Conservation (phyloP, 2,329 filamentous ascomycete genomes). For the Ophiostoma ulmi region DNA sequence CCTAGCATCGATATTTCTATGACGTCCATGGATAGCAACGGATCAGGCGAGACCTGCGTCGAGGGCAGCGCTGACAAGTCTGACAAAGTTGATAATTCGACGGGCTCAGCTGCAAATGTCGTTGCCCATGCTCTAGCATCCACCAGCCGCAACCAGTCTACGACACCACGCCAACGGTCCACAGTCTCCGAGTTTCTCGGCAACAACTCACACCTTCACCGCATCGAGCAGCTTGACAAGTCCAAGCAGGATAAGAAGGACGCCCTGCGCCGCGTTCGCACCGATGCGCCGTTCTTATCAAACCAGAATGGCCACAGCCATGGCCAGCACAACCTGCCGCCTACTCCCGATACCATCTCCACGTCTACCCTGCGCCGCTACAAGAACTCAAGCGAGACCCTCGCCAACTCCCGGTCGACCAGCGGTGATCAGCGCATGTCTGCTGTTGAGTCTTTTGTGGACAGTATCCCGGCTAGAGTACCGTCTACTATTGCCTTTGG, state of each 20-base stretch:
- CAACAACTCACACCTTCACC: constrained; percentile 46
- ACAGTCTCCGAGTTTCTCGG: constrained; percentile 45
- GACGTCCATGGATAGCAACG: constrained; percentile 3
- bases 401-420: constrained; percentile 33
- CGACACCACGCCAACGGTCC: constrained; percentile 30
- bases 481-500: constrained; percentile 35
- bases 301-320: constrained; percentile 40
- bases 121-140: constrained; percentile 20
- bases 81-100: constrained; percentile 25
- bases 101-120: constrained; percentile 20
- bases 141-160: constrained; percentile 3
- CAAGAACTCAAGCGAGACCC: constrained; percentile 48
- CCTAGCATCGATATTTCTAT: constrained; percentile 5
- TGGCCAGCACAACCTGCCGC: constrained; percentile 46
- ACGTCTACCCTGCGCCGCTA: constrained; percentile 49
- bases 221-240: constrained; percentile 38
- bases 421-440: constrained; percentile 22
- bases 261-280: constrained; percentile 45
- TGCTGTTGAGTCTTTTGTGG: constrained; percentile 17
- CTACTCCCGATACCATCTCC: constrained; percentile 57
- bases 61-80: not conserved
- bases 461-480: constrained; percentile 21
- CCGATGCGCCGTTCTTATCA: constrained; percentile 40
- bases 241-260: constrained; percentile 46
- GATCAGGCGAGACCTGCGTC: constrained; percentile 9